Base-by-base conservation (phyloP, 768 basidiomycete genomes). In the Trametes sanguinea region DNA sequence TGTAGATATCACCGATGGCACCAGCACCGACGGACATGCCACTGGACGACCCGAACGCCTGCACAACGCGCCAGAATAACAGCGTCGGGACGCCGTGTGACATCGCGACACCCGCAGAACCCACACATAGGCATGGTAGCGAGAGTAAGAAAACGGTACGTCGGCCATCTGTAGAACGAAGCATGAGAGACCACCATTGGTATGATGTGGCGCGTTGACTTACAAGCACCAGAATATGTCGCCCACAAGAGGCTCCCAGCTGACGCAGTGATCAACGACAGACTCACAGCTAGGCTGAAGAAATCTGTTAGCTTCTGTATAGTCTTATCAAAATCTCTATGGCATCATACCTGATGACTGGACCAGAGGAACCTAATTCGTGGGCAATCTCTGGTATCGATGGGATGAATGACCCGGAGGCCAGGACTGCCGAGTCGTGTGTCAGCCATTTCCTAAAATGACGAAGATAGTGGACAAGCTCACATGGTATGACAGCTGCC, bases 361-460 rank as follows among this genome's bases (percentile, higher is more conserved):
- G 66, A 0, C 80, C 80, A 0, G 88, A 82, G 0, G 87, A 78
- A 29, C 81, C 51, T 9, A 94, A 72, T 61, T 94, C 90, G 30
- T 71, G 73, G 7, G 90, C 84, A 47, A 94, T 85, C 52, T 88
- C 81, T 0, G 90, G 89, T 57, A 93, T 88, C 0, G 85, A 85
- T 0, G 90, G 90, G 2, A 90, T 79, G 70, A 93, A 91, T 0
- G 83, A 83, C 0, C 84, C 86, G 6, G 83, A 76, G 0, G 88
- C 84, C 61, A 93, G 85, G 40, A 88, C 90, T 93, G 56, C 1
- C 48, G 14, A 50, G 33, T 39, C 45, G 37, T 48, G 13, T 22
- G 17, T 13, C 2, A n/a, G 14, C 33, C 14, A 1, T 22, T 37
- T 13, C 47, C 46, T 5, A 1, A 53, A 5, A 9, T 0, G 30